A percentile compares a stretch with the other conserved stretches of the same genome.
These are phyloP conservation scores for Cryptococcus sp. DNA, from an alignment of 1,284 basidiomycete species.

Conservation along the genomic window DNA sequence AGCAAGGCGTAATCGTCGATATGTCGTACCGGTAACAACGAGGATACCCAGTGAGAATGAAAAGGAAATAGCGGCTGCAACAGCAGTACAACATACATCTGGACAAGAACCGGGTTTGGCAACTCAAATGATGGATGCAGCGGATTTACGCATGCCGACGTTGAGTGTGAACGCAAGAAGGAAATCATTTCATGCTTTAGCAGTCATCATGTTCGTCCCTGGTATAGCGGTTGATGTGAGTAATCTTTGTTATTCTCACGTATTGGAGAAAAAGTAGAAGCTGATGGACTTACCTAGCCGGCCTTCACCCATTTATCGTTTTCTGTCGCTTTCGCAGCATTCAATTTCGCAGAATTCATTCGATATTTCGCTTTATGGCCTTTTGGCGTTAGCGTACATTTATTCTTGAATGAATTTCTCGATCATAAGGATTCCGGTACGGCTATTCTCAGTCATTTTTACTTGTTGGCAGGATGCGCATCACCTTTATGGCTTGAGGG, in stretches of 20 bases:
- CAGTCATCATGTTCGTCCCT: constrained; percentile 93
- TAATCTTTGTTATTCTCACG: constrained; percentile 21
- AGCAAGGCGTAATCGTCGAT: constrained; percentile 57
- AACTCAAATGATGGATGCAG: constrained; percentile 77
- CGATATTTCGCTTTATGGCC: constrained; percentile 98
- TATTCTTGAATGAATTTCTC: constrained; percentile 96
- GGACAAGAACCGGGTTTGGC: constrained; percentile 47
- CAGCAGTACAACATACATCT: background rate
- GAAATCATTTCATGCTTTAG: constrained; percentile 95
- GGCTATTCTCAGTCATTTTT: constrained; percentile 95
- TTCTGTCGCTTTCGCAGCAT: constrained; percentile 84
- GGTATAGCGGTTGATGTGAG: constrained; percentile 87
- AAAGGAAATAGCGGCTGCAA: background rate
- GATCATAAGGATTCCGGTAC: constrained; percentile 94
- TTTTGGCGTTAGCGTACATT: constrained; percentile 85
- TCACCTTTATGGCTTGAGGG: constrained; percentile 92
- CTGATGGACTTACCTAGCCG: constrained; percentile 56
- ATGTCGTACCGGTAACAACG: constrained; percentile 25
- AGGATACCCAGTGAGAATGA: background rate
- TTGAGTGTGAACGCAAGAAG: constrained; percentile 88
- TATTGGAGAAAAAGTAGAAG: background rate
- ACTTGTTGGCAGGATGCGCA: constrained; percentile 91
- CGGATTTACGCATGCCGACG: constrained; percentile 81
- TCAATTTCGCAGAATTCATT: constrained; percentile 93
- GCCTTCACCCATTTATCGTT: constrained; percentile 94